Evolutionary conservation across 345 rosid genomes (phyloP).

Genomic region (Gossypium arboreum): DNA sequence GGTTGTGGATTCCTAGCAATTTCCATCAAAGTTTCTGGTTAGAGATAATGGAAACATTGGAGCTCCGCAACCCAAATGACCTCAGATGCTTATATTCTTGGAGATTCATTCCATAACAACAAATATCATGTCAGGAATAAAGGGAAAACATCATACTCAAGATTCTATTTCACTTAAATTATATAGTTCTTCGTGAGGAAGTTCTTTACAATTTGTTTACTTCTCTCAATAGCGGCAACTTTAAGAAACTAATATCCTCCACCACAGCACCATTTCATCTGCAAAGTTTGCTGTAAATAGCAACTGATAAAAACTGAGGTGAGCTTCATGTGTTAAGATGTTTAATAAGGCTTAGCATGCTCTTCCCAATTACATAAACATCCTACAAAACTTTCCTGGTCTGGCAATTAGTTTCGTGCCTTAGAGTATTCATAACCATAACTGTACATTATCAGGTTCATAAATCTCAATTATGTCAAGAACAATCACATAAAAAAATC

Average conservation of each 20-base stretch:
- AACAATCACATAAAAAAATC: not conserved
- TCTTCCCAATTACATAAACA: not conserved
- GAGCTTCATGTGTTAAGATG: not conserved
- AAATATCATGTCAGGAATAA: not conserved
- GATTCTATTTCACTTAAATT: not conserved
- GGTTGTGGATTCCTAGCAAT: not conserved
- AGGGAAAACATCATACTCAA: not conserved
- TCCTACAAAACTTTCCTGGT: not conserved
- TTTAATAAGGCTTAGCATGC: not conserved
- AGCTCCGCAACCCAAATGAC: not conserved
- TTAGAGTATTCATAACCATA: not conserved
- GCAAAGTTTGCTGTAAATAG: not conserved
- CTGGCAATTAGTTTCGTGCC: not conserved
- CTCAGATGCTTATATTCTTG: not conserved
- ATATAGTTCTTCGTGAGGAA: not conserved
- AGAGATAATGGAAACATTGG: not conserved
- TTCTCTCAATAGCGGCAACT: conserved; percentile 3
- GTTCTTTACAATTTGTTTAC: not conserved
- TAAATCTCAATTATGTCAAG: not conserved
- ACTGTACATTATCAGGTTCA: not conserved
- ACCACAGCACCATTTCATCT: conserved; percentile 2
- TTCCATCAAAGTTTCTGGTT: not conserved
- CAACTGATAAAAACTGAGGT: not conserved
- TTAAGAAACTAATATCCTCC: not conserved
- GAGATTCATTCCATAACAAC: not conserved